Evolutionary conservation across 2,329 filamentous ascomycete genomes (phyloP).

Genomic region (Aureobasidium melanogenum): DNA sequence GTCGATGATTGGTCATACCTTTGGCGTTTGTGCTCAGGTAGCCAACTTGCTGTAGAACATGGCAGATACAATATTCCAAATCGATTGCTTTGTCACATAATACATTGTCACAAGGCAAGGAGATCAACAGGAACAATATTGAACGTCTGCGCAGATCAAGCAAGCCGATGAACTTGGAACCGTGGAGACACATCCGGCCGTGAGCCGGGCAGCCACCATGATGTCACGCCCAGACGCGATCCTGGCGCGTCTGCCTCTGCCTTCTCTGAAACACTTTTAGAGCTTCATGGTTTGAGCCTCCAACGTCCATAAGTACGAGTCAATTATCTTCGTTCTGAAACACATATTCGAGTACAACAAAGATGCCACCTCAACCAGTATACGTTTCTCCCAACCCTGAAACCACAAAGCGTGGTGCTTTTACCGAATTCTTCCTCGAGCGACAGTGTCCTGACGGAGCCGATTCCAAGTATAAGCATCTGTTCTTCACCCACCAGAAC

Average conservation of each 20-base stretch:
- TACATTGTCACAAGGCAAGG: not conserved
- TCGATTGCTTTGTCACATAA: not conserved
- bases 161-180: not conserved
- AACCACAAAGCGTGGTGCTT: constrained; percentile 21
- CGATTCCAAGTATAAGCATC: constrained; percentile 16
- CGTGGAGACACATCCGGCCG: not conserved
- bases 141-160: not conserved
- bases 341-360: not conserved
- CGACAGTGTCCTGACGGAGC: constrained; percentile 17
- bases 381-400: constrained; percentile 17
- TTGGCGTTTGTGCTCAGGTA: no score
- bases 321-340: not conserved
- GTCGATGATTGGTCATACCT: no score
- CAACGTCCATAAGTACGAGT: constrained; percentile 2
- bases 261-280: not conserved
- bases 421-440: constrained; percentile 18
- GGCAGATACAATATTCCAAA: not conserved
- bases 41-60: no score
- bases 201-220: not conserved
- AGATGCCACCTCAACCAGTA: not conserved
- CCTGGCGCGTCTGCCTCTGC: not conserved
- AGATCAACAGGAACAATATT: not conserved
- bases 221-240: not conserved
- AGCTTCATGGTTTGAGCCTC: not conserved
- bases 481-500: constrained; percentile 15